Evolutionary conservation across 305 asterid species (phyloP), one percentile per base, ranked within the genome.

Genomic region (Andrographis paniculata): DNA sequence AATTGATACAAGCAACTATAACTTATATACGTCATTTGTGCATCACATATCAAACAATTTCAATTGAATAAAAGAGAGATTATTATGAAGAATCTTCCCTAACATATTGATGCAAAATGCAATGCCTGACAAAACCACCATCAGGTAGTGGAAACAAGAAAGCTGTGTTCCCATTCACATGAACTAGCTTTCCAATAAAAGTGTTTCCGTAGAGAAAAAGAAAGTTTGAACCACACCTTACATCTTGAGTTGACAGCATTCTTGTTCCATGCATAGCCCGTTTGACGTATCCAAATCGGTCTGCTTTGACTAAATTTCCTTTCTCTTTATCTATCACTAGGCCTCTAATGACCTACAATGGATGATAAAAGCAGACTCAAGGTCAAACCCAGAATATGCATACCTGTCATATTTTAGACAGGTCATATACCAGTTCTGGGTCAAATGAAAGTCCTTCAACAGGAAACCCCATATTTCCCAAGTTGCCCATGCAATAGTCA

Each of bases 391-490:
- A 59, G 38, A 47, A 53, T 45, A 35, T 22, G 16, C 18, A 15
- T 4, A 15, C n/a, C 45, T 35, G 20, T 41, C n/a, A 28, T 20
- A 69, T 39, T 48, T 42, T n/a, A 39, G 12, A 28, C 24, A 30
- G 1, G 6, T 17, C 30, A 14, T 53, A 52, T 67, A 86, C 96
- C 94, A 86, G 69, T 16, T 80, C 82, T 9, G 96, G 96, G 69
- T 86, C 96, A 72, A 86, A 86, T 48, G 86, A 63, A 68, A 86
- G 96, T 57, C 93, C 96, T 51, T 79, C 96, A 65, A 82, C 94
- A 44, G 96, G 96, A 51, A 77, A 86, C 35, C 96, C 94, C 79
- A 82, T 65, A 59, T 52, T 79, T 67, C 70, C 70, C 63, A 82
- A 67, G 59, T 86, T 86, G 0, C 75, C 87, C 80, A 86, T 64